Evolutionary conservation across 2,329 filamentous ascomycete genomes (phyloP), one percentile per base, ranked within the genome.

Genomic region (Trichophyton equinum): DNA sequence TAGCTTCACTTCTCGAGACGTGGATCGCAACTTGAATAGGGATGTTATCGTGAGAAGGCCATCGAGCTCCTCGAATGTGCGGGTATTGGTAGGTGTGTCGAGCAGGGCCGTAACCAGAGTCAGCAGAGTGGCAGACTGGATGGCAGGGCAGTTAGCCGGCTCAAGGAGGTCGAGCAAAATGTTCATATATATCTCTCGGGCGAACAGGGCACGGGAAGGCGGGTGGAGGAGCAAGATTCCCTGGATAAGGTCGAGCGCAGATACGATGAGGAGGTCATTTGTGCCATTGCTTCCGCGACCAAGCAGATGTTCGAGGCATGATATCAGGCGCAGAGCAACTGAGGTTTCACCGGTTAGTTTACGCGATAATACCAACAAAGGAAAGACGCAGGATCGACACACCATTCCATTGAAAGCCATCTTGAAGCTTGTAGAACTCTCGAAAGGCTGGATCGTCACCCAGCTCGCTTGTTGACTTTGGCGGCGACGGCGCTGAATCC

Each of bases 361-460:
- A 30, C 51, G 40, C 15, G 13, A 38, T 38, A 38, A 38, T 38
- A 38, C 33, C 13, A 13, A 18, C n/a, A 49, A 30, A 63, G 8
- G 55, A 49, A 15, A 53, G 13, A 58, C 7, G 18, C 44, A 25
- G 22, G 9, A 51, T 36, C 22, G 22, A 27, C 38, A 42, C 72
- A 85, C 83, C 81, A 76, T 99, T 99, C 88, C 91, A 97, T 77
- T 97, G 90, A 71, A 99, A 99, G 2, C 91, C 89, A 71, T 97
- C 91, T 74, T 99, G 94, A 66, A 97, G 74, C 73, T 95, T 90
- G 79, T 96, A 96, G 78, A 97, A 97, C 74, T 96, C 91, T 66
- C 89, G 81, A 72, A 96, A 97, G 20, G 91, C 92, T 20, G 88
- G 89, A 73, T 97, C 94, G 65, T 86, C 83, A 58, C 83, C 81